phyloP scores from a whole-genome alignment of 768 basidiomycete genomes.

The Lyophyllum atratum region DNA sequence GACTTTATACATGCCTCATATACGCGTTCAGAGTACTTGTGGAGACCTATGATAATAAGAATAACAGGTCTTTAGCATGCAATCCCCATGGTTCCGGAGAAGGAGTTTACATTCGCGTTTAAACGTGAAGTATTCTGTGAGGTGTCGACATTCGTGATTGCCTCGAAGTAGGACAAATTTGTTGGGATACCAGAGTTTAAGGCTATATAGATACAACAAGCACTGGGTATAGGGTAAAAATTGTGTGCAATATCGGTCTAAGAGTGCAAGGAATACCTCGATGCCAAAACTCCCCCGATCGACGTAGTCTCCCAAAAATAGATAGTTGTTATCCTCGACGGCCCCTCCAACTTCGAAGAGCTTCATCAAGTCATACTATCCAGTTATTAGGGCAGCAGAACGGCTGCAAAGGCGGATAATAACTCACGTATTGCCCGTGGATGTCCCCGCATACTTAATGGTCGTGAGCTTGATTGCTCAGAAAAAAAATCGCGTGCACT shows the following conservation, averaged over 20 bases:
- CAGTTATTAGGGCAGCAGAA: background rate
- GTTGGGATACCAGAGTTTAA: slow-evolving; percentile 89
- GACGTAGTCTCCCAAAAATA: slow-evolving; percentile 97
- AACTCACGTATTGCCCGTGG: slow-evolving; percentile 89
- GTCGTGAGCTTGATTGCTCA: background rate
- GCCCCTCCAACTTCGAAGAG: slow-evolving; percentile 93
- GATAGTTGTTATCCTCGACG: slow-evolving; percentile 78
- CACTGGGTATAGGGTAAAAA: slow-evolving; percentile 52
- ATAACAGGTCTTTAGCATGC: background rate
- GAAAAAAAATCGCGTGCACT: slow-evolving; percentile 28
- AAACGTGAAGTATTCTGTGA: slow-evolving; percentile 98
- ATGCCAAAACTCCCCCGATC: slow-evolving; percentile 93
- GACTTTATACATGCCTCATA: slow-evolving; percentile 93
- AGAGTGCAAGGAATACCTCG: slow-evolving; percentile 36
- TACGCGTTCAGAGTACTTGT: slow-evolving; percentile 83
- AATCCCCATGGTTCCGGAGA: background rate
- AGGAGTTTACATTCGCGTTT: slow-evolving; percentile 83
- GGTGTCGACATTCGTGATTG: slow-evolving; percentile 96
- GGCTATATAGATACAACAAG: slow-evolving; percentile 87
- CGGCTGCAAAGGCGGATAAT: background rate
- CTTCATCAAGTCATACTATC: slow-evolving; percentile 96
- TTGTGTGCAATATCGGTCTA: background rate
- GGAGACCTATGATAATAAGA: slow-evolving; percentile 56
- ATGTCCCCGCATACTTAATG: slow-evolving; percentile 90
- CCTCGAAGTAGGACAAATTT: slow-evolving; percentile 86